These are phyloP conservation scores for Penicillium sp. DNA, from an alignment of 2,329 filamentous ascomycete species.

Conservation along the genomic window DNA sequence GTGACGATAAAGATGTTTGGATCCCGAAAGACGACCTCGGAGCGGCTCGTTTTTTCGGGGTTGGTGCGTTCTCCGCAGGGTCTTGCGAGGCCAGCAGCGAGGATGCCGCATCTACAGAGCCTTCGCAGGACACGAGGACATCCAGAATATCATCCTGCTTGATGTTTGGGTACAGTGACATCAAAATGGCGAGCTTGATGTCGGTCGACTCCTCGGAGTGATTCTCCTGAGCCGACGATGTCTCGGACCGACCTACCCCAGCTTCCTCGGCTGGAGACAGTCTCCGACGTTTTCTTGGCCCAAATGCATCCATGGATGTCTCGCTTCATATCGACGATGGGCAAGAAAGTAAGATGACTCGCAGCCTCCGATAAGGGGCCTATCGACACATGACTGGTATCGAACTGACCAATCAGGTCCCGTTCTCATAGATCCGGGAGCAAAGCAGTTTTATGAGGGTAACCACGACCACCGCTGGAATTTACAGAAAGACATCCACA, in stretches of 20 bases:
- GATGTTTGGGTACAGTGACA: constrained; percentile 68
- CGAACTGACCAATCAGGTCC: constrained; percentile 30
- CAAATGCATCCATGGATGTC: constrained; percentile 41
- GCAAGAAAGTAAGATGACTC: background rate
- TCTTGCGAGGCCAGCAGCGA: constrained; percentile 49
- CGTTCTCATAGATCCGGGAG: background rate
- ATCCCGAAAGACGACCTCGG: constrained; percentile 46
- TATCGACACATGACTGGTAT: constrained; percentile 31
- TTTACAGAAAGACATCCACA: too few relatives aligned
- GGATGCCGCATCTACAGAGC: constrained; percentile 67
- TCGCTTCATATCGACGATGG: background rate
- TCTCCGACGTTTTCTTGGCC: constrained; percentile 38
- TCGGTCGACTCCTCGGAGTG: constrained; percentile 76
- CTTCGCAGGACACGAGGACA: constrained; percentile 71
- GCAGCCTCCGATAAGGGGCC: constrained; percentile 10
- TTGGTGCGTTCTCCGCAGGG: constrained; percentile 1
- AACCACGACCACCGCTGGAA: too few relatives aligned
- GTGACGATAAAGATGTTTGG: constrained; percentile 62
- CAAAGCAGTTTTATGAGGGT: background rate
- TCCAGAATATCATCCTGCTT: constrained; percentile 72
- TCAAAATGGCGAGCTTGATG: constrained; percentile 78
- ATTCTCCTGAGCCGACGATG: constrained; percentile 8
- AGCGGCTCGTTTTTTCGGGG: constrained; percentile 38
- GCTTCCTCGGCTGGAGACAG: constrained; percentile 9
- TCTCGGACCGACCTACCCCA: background rate